Base-by-base conservation (phyloP, 2,329 filamentous ascomycete species). In the Coniochaeta sp. region DNA sequence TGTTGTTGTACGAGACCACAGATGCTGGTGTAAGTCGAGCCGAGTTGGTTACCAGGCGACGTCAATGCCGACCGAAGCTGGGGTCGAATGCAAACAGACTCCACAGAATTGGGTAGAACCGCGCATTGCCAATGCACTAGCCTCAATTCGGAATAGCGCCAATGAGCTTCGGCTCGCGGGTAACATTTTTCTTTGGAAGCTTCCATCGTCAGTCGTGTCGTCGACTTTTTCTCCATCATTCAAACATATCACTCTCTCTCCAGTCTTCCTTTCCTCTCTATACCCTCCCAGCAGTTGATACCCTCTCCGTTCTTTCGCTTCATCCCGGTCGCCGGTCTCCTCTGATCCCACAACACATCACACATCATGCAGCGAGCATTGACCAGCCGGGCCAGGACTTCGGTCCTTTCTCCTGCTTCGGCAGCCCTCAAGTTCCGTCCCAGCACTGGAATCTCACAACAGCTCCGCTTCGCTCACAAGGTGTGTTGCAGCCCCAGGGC, bases 391-490 rank as follows among this genome's bases (percentile, higher is more conserved):
- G 78, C 87, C 65, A 81, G 90, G 77, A 85, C 89, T 69, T 88
- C 90, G 62, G 83, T 86, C 78, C 83, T 92, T 64, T 86, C 84
- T 59, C 57, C 58, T 48, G 81, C 86, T 68, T 81, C 79, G 69
- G 72, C 76, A 56, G 75, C 83, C 61, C 74, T 75, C 63, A 82
- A 81, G 68, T 78, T 85, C 70, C 83, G 85, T 64, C 76, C 84
- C 55, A 74, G 76, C 65, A 72, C 81, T 65, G 79, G 82, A 63
- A 71, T 89, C 64, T 78, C 89, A 63, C 90, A 95, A 73, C 92
- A 97, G 78, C 83, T 95, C 72, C 84, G 94, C 70, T 99, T 95
- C 71, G 90, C 92, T 61, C 92, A 97, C 83, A 97, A 97, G 89
- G 32, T 48, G 51, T 30, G 52, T 22, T 50, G 13, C 8, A 3